A percentile compares a stretch with the other conserved stretches of the same genome.
Evolutionary conservation across 176 grass and related monocot genomes (phyloP).

Genomic region (Rhynchospora breviuscula): DNA sequence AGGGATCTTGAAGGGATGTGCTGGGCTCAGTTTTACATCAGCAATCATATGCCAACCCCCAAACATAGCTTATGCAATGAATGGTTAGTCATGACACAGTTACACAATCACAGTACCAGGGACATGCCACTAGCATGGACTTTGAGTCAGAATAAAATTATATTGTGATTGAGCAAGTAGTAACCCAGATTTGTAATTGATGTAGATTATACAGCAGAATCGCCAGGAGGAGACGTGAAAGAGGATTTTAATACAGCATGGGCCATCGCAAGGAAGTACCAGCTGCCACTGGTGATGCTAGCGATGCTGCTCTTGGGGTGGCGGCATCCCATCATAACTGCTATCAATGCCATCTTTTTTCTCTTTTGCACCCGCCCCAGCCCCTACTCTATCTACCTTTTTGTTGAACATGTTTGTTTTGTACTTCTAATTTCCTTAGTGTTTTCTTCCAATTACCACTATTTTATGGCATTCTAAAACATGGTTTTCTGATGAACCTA

Average conservation of each 20-base stretch:
- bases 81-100: slow-evolving; percentile 42
- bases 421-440: neutral
- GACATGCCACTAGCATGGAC: neutral
- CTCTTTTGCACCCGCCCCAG: slow-evolving; percentile 70
- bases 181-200: neutral
- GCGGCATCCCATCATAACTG: slow-evolving; percentile 54
- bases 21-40: slow-evolving; percentile 24
- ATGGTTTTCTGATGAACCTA: slow-evolving; percentile 11
- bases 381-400: slow-evolving; percentile 71
- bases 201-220: neutral
- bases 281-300: slow-evolving; percentile 61
- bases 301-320: slow-evolving; percentile 50
- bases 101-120: neutral
- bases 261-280: slow-evolving; percentile 55
- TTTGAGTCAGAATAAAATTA: neutral
- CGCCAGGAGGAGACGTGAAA: slow-evolving; percentile 21
- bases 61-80: slow-evolving; percentile 34
- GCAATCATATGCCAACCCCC: slow-evolving; percentile 29
- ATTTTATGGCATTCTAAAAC: neutral
- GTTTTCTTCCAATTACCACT: neutral
- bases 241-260: slow-evolving; percentile 39
- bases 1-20: slow-evolving; percentile 35
- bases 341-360: slow-evolving; percentile 60
- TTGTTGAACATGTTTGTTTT: slow-evolving; percentile 72
- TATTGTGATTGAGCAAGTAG: neutral